Base-by-base conservation (phyloP, 495 filamentous ascomycete genomes). In the Aspergillus egyptiacus region DNA sequence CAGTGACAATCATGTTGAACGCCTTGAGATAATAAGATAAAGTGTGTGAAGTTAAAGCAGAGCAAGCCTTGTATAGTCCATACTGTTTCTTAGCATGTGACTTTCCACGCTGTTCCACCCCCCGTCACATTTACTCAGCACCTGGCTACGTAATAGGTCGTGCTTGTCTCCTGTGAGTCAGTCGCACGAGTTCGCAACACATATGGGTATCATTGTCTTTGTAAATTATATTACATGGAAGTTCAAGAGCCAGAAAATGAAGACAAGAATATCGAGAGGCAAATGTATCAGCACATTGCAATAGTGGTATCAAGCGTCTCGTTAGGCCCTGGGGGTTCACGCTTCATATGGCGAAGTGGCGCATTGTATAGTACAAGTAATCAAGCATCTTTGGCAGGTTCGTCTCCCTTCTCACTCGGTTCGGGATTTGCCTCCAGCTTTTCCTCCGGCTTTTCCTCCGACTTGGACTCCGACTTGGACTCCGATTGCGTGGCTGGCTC, bases 171-270 rank as follows among this genome's bases (percentile, higher is more conserved):
- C n/a, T n/a, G n/a, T n/a, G n/a, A n/a, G n/a, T n/a, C n/a, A n/a
- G 25, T 19, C 28, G 24, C 19, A 44, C 17, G n/a, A n/a, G n/a
- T n/a, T n/a, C n/a, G n/a, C n/a, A 33, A 19, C 13, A 44, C 36
- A 41, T 43, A 64, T 58, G 67, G 67, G 65, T 70, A 70, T 70
- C 65, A 68, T 67, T 67, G 60, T 62, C 58, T 55, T 59, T 51
- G 44, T 68, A 70, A 62, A 64, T 64, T n/a, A 66, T 60, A 56
- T 51, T 51, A 44, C 56, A 46, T 20, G 41, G 25, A 10, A 27
- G 22, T 27, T 8, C 20, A 50, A 10, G 28, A 33, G 11, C 13
- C 18, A 22, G 17, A 23, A 33, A 43, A 1, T 13, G 23, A 24
- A 24, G 6, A 7, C 49, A 47, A 51, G 35, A 23, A 28, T 22